Evolutionary conservation across 176 grass and related monocot genomes (phyloP), one percentile per base, ranked within the genome.

Genomic region (Oryza meridionalis): DNA sequence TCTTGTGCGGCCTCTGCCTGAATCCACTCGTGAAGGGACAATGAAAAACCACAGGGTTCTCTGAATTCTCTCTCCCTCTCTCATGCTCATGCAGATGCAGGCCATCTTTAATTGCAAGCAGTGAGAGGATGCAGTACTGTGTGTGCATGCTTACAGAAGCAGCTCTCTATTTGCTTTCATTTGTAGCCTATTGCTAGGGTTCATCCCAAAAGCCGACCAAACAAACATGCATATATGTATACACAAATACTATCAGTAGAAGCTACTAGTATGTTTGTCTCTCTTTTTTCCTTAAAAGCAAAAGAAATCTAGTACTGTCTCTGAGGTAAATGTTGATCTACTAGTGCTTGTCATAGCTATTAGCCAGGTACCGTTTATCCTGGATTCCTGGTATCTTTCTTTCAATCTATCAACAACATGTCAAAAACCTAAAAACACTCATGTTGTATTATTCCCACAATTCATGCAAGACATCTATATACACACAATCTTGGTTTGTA

Each of bases 11-110:
- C 46, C 46, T 78, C 45, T 78, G 73, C 83, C 70, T 92, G 78
- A 85, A 86, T 88, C 75, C 87, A 87, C 88, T 90, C 88, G 85
- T 84, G 85, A 87, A 88, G 80, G 88, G 86, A 86, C 83, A 89
- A 90, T 67, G 88, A 88, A 83, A 55, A 82, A 86, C 82, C 79
- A 88, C 80, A 87, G 80, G 69, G 80, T 84, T 90, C 51, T 55
- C 16, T 58, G 17, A 21, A 43, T 9, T 9, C 42, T 43, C 42
- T 43, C 19, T 9, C 24, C 63, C 67, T 66, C 65, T 31, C 25
- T 51, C 82, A 21, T 17, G 14, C 24, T 49, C 72, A 51, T 58
- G 53, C 53, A n/a, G 53, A 58, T 58, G 53, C 53, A 74, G 75
- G 80, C 69, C 76, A 87, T 64, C 76, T 87, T 92, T 86, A 92